Evolutionary conservation across 768 basidiomycete genomes (phyloP).

Genomic region (Leccinum subgranulosum): DNA sequence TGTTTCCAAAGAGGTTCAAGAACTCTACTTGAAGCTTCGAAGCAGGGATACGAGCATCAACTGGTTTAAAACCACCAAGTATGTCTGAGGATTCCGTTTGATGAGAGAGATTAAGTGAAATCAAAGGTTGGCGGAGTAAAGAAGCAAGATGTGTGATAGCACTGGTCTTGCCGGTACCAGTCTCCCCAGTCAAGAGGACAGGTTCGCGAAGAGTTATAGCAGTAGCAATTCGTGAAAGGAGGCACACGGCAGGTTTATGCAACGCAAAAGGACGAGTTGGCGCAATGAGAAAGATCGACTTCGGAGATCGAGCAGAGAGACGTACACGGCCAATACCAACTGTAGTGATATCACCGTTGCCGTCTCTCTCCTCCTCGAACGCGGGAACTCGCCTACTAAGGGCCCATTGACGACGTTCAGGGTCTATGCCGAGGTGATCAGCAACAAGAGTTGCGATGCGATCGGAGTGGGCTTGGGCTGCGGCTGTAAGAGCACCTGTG

Average conservation of each 20-base stretch:
- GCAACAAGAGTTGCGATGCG: conserved; percentile 54
- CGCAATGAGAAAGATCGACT: conserved; percentile 31
- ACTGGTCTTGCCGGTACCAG: conserved; percentile 99
- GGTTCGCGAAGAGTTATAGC: conserved; percentile 76
- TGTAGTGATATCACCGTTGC: conserved; percentile 54
- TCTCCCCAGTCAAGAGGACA: conserved; percentile 91
- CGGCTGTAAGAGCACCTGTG: conserved; percentile 50
- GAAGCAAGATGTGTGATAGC: conserved; percentile 83
- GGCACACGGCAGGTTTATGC: conserved; percentile 76
- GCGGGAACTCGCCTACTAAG: conserved; percentile 63
- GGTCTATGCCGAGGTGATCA: conserved; percentile 60
- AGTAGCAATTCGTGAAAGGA: conserved; percentile 79
- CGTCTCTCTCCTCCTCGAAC: conserved; percentile 65
- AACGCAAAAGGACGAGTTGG: conserved; percentile 72
- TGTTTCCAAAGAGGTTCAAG: conserved; percentile 74
- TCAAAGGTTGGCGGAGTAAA: conserved; percentile 68
- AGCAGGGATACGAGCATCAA: conserved; percentile 81
- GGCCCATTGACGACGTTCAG: conserved; percentile 70
- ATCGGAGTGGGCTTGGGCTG: conserved; percentile 48
- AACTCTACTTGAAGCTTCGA: conserved; percentile 69
- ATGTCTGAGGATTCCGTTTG: conserved; percentile 96
- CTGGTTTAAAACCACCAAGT: conserved; percentile 93
- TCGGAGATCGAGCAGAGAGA: conserved; percentile 45
- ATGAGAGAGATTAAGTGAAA: conserved; percentile 91
- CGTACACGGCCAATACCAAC: conserved; percentile 64